Conservation (phyloP, 2,329 filamentous ascomycete species). For the Cercospora berteroae region DNA sequence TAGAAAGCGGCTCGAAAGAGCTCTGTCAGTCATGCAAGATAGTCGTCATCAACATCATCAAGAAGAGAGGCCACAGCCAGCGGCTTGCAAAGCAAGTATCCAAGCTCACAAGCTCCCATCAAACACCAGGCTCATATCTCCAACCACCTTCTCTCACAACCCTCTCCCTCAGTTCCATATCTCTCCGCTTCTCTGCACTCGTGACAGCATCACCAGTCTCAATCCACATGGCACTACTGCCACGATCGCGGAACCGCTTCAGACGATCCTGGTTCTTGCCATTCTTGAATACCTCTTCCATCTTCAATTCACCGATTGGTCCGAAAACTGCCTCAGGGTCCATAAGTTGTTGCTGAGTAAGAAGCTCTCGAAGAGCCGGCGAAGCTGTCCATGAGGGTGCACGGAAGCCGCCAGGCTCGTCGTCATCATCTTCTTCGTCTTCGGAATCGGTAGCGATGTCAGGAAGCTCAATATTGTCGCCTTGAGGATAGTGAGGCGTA, state of each 20-base stretch:
- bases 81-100: background rate
- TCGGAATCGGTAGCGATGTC: slow-evolving; percentile 96
- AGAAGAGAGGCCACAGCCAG: background rate
- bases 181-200: slow-evolving; percentile 79
- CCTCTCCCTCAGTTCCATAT: slow-evolving; percentile 74
- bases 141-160: slow-evolving; percentile 81
- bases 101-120: background rate
- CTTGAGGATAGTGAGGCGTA: slow-evolving; percentile 82
- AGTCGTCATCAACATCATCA: background rate
- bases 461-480: slow-evolving; percentile 85
- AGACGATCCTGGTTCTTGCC: slow-evolving; percentile 75
- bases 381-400: slow-evolving; percentile 86
- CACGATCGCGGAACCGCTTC: slow-evolving; percentile 84
- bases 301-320: slow-evolving; percentile 79
- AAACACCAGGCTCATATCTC: slow-evolving; percentile 55
- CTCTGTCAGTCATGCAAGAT: background rate
- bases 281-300: slow-evolving; percentile 88
- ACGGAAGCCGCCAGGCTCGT: slow-evolving; percentile 50
- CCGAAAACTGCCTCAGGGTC: slow-evolving; percentile 88
- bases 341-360: slow-evolving; percentile 78
- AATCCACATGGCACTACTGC: slow-evolving; percentile 92
- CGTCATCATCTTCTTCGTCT: slow-evolving; percentile 68
- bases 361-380: slow-evolving; percentile 71
- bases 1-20: background rate
- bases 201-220: slow-evolving; percentile 72